These are phyloP conservation scores for Phylloporus sp. DNA, from an alignment of 768 basidiomycete genomes.

Conservation along the genomic window DNA sequence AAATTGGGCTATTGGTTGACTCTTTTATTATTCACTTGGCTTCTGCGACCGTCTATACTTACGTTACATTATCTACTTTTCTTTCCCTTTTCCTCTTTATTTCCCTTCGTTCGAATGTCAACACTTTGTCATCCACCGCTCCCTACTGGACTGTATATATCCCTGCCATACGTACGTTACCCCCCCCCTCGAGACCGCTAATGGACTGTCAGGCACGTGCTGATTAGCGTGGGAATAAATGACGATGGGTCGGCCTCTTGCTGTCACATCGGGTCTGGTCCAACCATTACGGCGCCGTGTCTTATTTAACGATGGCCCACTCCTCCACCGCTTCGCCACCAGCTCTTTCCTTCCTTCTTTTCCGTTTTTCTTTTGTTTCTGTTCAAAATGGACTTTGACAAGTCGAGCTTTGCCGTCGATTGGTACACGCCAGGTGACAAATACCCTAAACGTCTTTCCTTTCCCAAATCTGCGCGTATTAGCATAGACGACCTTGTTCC, in stretches of 20 bases:
- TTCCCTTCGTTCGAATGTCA: slow-evolving; percentile 29
- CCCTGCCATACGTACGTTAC: slow-evolving; percentile 21
- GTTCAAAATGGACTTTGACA: slow-evolving; percentile 31
- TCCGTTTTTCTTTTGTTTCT: not conserved
- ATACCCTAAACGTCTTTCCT: slow-evolving; percentile 27
- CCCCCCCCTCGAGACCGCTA: slow-evolving; percentile 2
- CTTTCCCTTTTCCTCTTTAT: slow-evolving; percentile 9
- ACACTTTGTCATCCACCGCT: slow-evolving; percentile 14
- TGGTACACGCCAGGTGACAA: slow-evolving; percentile 30
- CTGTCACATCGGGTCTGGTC: no score
- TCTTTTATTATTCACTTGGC: slow-evolving; percentile 48
- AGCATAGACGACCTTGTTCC: slow-evolving; percentile 30
- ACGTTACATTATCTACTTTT: slow-evolving; percentile 31
- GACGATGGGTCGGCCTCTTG: not conserved
- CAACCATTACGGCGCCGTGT: not conserved
- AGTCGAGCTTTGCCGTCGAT: slow-evolving; percentile 29
- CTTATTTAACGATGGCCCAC: not conserved
- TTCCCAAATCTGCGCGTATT: slow-evolving; percentile 32
- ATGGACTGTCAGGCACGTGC: not conserved
- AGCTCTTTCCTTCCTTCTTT: slow-evolving; percentile 7
- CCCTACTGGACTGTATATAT: slow-evolving; percentile 21
- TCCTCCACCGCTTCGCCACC: not conserved
- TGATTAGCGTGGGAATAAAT: not conserved
- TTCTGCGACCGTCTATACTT: slow-evolving; percentile 29
- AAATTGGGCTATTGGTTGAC: slow-evolving; percentile 61